Percentiles rank a stretch among this genome's conserved stretches.
These are phyloP conservation scores for Angomonas desouzai DNA, from an alignment of 208 protist genomes.

Conservation along the genomic window DNA sequence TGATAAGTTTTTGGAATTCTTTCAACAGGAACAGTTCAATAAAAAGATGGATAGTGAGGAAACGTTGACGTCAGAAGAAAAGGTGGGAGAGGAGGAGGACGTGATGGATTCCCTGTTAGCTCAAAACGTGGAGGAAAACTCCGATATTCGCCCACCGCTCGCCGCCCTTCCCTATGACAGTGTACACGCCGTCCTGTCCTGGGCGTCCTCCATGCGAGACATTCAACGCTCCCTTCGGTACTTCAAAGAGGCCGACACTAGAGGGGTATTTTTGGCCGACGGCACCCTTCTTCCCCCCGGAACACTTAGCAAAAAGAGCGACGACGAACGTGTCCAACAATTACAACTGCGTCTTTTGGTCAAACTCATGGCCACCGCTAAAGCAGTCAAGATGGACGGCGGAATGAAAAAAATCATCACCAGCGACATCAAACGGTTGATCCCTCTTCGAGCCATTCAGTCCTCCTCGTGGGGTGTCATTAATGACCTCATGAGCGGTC, in stretches of 20 bases:
- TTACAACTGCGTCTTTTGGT: constrained; percentile 64
- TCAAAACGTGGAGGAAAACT: constrained; percentile 11
- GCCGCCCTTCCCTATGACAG: constrained; percentile 45
- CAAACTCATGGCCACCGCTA: constrained; percentile 69
- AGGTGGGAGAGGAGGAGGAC: not conserved
- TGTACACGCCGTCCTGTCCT: constrained; percentile 61
- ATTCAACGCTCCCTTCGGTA: constrained; percentile 57
- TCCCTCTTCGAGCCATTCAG: constrained; percentile 33
- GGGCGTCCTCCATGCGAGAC: constrained; percentile 57
- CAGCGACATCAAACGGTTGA: constrained; percentile 62
- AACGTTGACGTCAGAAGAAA: not conserved
- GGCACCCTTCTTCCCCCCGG: constrained; percentile 6
- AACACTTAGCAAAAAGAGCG: constrained; percentile 4
- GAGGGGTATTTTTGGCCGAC: constrained; percentile 29
- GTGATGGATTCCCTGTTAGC: not conserved
- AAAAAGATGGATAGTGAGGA: not conserved
- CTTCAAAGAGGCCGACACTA: constrained; percentile 54
- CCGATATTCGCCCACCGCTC: too few species aligned
- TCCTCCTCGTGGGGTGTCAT: constrained; percentile 67
- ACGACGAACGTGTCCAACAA: constrained; percentile 28
- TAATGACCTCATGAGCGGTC: constrained; percentile 73
- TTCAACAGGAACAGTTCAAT: not conserved
- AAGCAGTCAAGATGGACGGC: constrained; percentile 70
- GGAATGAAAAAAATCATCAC: constrained; percentile 62
- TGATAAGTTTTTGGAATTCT: constrained; percentile 32